These are phyloP conservation scores for Grigorovia jiainica DNA, from an alignment of 805 yeast species.

Conservation along the genomic window DNA sequence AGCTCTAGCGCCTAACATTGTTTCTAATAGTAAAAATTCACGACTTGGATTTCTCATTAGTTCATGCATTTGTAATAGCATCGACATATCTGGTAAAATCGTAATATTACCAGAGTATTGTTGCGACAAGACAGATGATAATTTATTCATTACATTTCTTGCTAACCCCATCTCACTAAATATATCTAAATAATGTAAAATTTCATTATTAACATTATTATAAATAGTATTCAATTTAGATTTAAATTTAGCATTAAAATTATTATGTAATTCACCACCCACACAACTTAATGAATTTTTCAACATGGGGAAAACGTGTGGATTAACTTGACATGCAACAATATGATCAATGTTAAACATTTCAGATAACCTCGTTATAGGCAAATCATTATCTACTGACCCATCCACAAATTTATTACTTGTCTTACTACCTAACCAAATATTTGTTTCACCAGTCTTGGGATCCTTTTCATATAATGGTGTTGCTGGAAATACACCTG, in stretches of 20 bases:
- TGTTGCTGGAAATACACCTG: constrained; percentile 82
- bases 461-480: constrained; percentile 78
- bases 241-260: constrained; percentile 45
- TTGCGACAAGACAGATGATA: constrained; percentile 71
- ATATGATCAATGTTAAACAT: constrained; percentile 97
- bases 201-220: constrained; percentile 56
- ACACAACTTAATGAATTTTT: constrained; percentile 56
- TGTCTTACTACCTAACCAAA: constrained; percentile 67
- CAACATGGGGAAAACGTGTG: constrained; percentile 87
- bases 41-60: constrained; percentile 76
- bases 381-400: constrained; percentile 88
- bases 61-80: constrained; percentile 46
- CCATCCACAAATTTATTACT: constrained; percentile 82
- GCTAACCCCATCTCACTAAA: constrained; percentile 68
- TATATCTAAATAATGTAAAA: constrained; percentile 68
- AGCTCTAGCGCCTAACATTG: constrained; percentile 77
- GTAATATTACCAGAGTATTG: constrained; percentile 91
- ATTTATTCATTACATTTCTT: constrained; percentile 59
- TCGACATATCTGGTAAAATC: constrained; percentile 66
- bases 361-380: constrained; percentile 81
- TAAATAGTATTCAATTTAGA: constrained; percentile 44
- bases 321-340: constrained; percentile 95
- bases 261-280: constrained; percentile 61
- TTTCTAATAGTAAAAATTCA: constrained; percentile 52
- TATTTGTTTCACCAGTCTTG: constrained; percentile 57